Evolutionary conservation across 306 rosid genomes (phyloP), one percentile per base, ranked within the genome.

Genomic region (Senna tora): DNA sequence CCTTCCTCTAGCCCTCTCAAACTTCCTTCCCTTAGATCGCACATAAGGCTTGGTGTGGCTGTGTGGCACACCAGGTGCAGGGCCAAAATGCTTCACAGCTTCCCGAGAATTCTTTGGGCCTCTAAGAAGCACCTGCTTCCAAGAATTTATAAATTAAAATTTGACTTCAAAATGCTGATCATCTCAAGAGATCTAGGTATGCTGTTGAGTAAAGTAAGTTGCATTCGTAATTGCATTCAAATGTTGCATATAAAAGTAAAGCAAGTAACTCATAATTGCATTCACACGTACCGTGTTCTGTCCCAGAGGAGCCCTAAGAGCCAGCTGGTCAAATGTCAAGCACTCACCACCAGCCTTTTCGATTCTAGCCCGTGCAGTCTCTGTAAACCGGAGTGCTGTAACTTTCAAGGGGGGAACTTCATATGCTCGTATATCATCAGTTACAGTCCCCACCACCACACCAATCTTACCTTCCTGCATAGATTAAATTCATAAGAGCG

Each of bases 41-140:
- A 88, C 96, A 50, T 88, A 91, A 12, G 95, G 97, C 68, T 91
- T 91, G 50, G 83, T 42, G 80, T 91, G 90, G 80, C 95, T 88
- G 82, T 91, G 96, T 1, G 97, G 95, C 28, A 91, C 97, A 80
- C 97, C 97, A 16, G 96, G 96, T 15, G 97, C 97, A 4, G 87
- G 92, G 69, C 96, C 97, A 28, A 91, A 91, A 65, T 88, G 97
- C 67, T 91, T 91, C 65, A 91, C 97, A 0, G 92, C 97, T 75
- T 91, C 97, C 20, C 96, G 77, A 2, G 88, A 72, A 58, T 89
- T 91, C 91, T 87, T 91, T 6, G 89, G 83, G 73, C 97, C 97
- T 73, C 97, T 75, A 9, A 88, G 86, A 32, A 91, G 96, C 62
- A 87, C 86, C 97, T 90, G 74, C 17, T 74, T 25, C 69, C 62